A percentile compares a stretch with the other conserved stretches of the same genome.
These are phyloP conservation scores for Claviceps sp. DNA, from an alignment of 2,329 filamentous ascomycete genomes.

Conservation along the genomic window DNA sequence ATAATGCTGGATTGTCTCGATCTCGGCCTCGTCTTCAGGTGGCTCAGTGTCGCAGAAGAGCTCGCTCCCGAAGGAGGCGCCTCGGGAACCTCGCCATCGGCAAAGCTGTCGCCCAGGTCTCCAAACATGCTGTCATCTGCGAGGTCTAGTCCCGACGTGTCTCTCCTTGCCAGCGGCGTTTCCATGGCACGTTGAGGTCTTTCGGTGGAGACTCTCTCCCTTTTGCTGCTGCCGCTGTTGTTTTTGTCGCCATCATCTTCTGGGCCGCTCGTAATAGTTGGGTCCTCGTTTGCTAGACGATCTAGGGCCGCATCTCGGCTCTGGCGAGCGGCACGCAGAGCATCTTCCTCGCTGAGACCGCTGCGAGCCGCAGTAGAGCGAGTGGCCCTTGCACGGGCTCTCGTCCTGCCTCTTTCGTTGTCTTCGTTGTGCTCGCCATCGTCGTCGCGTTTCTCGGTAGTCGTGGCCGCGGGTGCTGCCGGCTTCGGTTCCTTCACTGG, in stretches of 20 bases:
- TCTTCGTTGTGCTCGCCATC: conserved; percentile 8
- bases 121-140: conserved; percentile 35
- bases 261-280: conserved; percentile 15
- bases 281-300: conserved; percentile 21
- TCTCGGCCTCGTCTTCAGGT: conserved; percentile 26
- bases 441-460: not conserved
- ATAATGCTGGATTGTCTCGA: conserved; percentile 37
- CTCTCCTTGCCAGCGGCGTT: conserved; percentile 22
- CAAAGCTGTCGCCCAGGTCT: conserved; percentile 29
- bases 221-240: conserved; percentile 12
- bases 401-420: conserved; percentile 14
- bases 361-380: conserved; percentile 7
- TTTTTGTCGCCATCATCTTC: conserved; percentile 6
- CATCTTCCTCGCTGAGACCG: conserved; percentile 14
- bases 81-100: conserved; percentile 22
- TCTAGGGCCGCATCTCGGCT: conserved; percentile 24
- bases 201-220: conserved; percentile 17
- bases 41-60: conserved; percentile 32
- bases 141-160: conserved; percentile 35
- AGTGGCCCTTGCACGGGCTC: conserved; percentile 11
- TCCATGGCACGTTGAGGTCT: conserved; percentile 22
- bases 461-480: not conserved
- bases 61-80: conserved; percentile 27
- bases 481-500: not conserved
- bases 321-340: conserved; percentile 13